Evolutionary conservation across 202 grass and related monocot genomes (phyloP).

Genomic region (Eragrostis tef): DNA sequence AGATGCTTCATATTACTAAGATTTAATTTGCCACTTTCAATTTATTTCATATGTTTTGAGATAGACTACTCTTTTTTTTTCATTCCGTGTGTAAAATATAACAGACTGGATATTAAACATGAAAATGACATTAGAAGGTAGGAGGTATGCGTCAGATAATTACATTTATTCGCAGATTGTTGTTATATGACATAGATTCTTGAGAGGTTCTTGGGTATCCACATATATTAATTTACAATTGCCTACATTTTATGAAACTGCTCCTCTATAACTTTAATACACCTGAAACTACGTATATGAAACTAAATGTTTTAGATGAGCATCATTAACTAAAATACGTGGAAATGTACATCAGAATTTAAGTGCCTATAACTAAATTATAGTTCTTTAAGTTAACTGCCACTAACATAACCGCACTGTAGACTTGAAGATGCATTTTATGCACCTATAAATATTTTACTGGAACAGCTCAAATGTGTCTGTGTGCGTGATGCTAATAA

Average conservation of each 20-base stretch:
- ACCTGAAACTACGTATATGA: no score
- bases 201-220: constrained; percentile 1
- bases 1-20: neutral
- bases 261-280: no score
- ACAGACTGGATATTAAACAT: constrained; percentile 25
- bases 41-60: neutral
- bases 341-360: no score
- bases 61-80: neutral
- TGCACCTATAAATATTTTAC: no score
- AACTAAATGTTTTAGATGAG: no score
- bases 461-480: no score
- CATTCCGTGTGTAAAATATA: neutral
- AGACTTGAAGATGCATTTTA: no score
- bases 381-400: no score
- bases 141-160: constrained; percentile 28
- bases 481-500: no score
- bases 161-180: constrained; percentile 23
- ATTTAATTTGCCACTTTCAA: constrained; percentile 1
- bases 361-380: no score
- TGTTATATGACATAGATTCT: constrained; percentile 21
- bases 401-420: no score
- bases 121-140: constrained; percentile 42
- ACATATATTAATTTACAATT: neutral
- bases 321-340: no score
- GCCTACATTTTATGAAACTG: neutral